These are phyloP conservation scores for Lachancea kluyveri DNA, from an alignment of 805 yeast species.

Conservation along the genomic window DNA sequence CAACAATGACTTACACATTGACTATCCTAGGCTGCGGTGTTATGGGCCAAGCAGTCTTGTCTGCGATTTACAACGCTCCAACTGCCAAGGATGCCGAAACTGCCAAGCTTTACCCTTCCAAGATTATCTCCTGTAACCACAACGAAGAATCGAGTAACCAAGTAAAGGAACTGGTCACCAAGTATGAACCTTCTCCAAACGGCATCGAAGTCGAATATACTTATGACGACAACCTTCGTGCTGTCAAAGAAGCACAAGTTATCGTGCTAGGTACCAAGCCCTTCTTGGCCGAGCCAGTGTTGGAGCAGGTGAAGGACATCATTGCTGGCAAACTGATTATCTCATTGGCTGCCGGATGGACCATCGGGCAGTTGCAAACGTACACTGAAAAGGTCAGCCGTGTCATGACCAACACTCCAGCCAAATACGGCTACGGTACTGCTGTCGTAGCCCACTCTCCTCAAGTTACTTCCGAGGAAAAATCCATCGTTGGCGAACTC, in stretches of 20 bases:
- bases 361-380: constrained; percentile 56
- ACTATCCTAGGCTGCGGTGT: constrained; percentile 90
- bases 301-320: constrained; percentile 42
- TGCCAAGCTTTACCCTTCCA: constrained; percentile 48
- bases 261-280: constrained; percentile 88
- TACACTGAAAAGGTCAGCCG: constrained; percentile 61
- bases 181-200: constrained; percentile 36
- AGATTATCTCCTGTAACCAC: constrained; percentile 70
- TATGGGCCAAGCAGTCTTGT: constrained; percentile 88
- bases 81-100: constrained; percentile 21
- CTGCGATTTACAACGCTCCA: constrained; percentile 45
- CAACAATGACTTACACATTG: constrained; percentile 45
- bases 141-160: constrained; percentile 37
- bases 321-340: constrained; percentile 56
- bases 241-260: constrained; percentile 60
- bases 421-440: constrained; percentile 87
- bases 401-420: constrained; percentile 98
- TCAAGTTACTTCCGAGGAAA: constrained; percentile 39
- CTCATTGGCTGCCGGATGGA: constrained; percentile 89
- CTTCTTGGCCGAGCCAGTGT: constrained; percentile 57
- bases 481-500: constrained; percentile 33
- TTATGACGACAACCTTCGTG: constrained; percentile 47
- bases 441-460: constrained; percentile 80
- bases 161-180: constrained; percentile 43
- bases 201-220: constrained; percentile 49